Percentiles rank a stretch among this genome's conserved stretches.
Evolutionary conservation across 176 grass and related monocot genomes (phyloP).

Genomic region (Hsuehochloa calcarea): DNA sequence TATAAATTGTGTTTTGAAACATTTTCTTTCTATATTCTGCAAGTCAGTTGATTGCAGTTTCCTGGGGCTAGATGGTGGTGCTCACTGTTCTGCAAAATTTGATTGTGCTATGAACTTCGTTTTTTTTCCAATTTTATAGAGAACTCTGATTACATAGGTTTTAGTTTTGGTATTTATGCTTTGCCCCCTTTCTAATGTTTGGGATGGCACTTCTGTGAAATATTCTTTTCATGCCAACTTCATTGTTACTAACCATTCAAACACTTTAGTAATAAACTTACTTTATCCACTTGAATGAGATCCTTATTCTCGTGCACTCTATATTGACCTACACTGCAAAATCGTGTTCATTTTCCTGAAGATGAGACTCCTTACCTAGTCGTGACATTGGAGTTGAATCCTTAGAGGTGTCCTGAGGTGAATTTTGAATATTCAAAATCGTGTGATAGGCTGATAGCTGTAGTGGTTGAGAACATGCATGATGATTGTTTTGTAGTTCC

Average conservation of each 20-base stretch:
- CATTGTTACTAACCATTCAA: not conserved
- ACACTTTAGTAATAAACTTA: not conserved
- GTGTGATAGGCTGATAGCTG: not conserved
- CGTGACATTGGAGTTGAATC: not conserved
- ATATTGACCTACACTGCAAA: not conserved
- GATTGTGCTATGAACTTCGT: not conserved
- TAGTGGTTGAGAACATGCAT: not conserved
- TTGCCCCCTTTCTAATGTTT: not conserved
- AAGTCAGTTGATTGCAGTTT: not conserved
- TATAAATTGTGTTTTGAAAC: slow-evolving; percentile 21
- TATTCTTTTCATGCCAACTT: not conserved
- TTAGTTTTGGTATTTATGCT: not conserved
- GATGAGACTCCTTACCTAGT: not conserved
- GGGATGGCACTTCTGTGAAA: not conserved
- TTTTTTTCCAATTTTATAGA: not conserved
- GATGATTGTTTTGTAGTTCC: not conserved
- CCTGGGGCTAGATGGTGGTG: not conserved
- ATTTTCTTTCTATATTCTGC: slow-evolving; percentile 14
- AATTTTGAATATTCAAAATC: slow-evolving; percentile 4
- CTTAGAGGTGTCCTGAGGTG: not conserved
- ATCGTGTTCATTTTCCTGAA: not conserved
- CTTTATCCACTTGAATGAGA: not conserved
- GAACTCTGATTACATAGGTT: not conserved
- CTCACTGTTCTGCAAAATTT: not conserved
- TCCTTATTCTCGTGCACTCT: not conserved